These are phyloP conservation scores for Ilex aquifolium DNA, from an alignment of 257 asterid genomes.

Conservation along the genomic window DNA sequence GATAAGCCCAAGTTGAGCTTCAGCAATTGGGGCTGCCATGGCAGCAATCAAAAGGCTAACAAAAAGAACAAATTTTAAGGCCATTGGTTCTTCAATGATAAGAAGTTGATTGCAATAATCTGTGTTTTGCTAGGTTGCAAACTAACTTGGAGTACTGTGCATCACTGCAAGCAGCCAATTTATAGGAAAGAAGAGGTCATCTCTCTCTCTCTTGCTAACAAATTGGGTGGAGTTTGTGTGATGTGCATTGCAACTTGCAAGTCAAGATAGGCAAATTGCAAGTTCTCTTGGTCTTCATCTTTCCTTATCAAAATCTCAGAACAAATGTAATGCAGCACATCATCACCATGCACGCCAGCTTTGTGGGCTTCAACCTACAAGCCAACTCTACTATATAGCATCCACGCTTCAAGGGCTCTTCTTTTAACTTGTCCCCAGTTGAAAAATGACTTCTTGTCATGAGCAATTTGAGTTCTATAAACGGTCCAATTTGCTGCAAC, in stretches of 20 bases:
- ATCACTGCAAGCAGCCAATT: constrained; percentile 11
- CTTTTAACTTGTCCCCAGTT: constrained; percentile 9
- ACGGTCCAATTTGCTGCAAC: neutral
- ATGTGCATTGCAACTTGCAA: too few relatives aligned
- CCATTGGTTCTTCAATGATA: constrained; percentile 11
- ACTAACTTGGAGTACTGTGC: constrained; percentile 1
- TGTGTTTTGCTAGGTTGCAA: neutral
- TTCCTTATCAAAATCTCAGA: neutral
- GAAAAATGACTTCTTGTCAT: constrained; percentile 6
- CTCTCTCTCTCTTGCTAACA: too few relatives aligned
- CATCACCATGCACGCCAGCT: constrained; percentile 16
- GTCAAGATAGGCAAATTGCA: constrained; percentile 1
- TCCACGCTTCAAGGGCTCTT: constrained; percentile 20
- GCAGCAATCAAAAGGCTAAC: constrained; percentile 18
- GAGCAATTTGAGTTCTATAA: too few relatives aligned
- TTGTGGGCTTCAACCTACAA: constrained; percentile 31
- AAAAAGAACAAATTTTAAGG: constrained; percentile 8
- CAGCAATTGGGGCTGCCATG: constrained; percentile 28
- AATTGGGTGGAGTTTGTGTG: too few relatives aligned
- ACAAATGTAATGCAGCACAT: constrained; percentile 1
- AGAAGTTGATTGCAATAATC: neutral
- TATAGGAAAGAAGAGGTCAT: constrained; percentile 14
- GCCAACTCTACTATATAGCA: constrained; percentile 8
- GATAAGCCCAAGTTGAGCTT: constrained; percentile 31
- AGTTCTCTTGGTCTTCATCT: constrained; percentile 4